These are phyloP conservation scores for Phaffomyces thermotolerans DNA, from an alignment of 805 yeast genomes.

Conservation along the genomic window DNA sequence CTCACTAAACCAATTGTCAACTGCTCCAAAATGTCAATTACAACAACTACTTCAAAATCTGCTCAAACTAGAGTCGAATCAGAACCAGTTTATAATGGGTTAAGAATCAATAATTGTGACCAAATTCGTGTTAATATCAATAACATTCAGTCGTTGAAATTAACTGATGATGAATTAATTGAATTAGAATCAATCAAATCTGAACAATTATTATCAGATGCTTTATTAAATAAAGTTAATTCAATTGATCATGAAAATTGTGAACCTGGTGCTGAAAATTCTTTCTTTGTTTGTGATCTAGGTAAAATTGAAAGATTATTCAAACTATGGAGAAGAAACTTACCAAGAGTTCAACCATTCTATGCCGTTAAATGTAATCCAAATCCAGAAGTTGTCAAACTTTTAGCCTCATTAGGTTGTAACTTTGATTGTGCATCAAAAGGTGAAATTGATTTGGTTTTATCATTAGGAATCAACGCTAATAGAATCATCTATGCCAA, in stretches of 20 bases:
- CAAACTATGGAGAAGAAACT: constrained; percentile 50
- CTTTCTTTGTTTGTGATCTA: constrained; percentile 84
- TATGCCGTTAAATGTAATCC: constrained; percentile 96
- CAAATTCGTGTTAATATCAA: too few relatives aligned
- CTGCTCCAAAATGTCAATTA: constrained; percentile 14
- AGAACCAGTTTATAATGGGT: neutral
- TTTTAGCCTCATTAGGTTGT: constrained; percentile 55
- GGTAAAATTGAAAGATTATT: constrained; percentile 60
- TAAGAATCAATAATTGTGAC: neutral
- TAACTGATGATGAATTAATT: constrained; percentile 1
- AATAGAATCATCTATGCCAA: constrained; percentile 80
- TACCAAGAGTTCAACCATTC: constrained; percentile 78
- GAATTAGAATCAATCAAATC: constrained; percentile 26
- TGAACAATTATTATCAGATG: constrained; percentile 30
- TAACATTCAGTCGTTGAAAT: neutral
- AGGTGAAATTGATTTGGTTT: constrained; percentile 65
- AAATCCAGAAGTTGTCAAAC: constrained; percentile 47
- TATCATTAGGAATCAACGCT: constrained; percentile 56
- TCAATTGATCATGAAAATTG: constrained; percentile 50
- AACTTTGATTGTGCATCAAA: constrained; percentile 93
- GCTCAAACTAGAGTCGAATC: constrained; percentile 4
- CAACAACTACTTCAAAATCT: constrained; percentile 9
- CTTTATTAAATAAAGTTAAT: constrained; percentile 34
- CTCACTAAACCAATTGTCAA: neutral
- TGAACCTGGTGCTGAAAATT: constrained; percentile 71